Evolutionary conservation across 73 alveolate species (phyloP).

Genomic region (Chromera velia): DNA sequence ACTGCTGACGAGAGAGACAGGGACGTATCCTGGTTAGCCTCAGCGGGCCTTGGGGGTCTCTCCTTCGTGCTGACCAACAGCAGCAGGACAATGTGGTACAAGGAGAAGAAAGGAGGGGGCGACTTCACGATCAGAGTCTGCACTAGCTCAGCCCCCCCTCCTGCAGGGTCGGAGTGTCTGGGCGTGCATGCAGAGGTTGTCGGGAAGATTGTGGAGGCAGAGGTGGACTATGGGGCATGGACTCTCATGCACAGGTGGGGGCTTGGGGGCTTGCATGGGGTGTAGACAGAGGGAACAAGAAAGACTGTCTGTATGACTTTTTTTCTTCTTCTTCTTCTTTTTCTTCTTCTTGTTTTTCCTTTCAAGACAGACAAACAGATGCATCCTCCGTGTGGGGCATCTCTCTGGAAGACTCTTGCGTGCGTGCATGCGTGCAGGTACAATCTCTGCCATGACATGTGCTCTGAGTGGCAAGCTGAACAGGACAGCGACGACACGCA

Average conservation of each 20-base stretch:
- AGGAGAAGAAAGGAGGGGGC: slow-evolving; percentile 20
- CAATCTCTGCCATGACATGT: background rate
- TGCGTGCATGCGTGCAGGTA: background rate
- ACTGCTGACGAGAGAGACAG: too few species aligned
- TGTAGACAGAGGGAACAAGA: background rate
- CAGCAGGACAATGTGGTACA: slow-evolving; percentile 5
- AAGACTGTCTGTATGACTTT: too few species aligned
- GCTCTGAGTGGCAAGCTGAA: background rate
- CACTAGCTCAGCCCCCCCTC: background rate
- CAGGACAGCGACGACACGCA: background rate
- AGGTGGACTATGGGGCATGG: background rate
- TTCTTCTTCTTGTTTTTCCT: background rate
- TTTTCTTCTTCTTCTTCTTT: too few species aligned
- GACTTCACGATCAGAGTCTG: slow-evolving; percentile 21
- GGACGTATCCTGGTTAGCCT: too few species aligned
- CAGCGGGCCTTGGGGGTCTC: too few species aligned
- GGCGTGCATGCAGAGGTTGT: background rate
- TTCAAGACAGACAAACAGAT: background rate
- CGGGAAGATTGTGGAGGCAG: background rate
- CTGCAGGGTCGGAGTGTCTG: background rate
- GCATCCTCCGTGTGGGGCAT: background rate
- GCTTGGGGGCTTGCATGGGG: slow-evolving; percentile 12
- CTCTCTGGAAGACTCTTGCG: background rate
- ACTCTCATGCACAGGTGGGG: background rate
- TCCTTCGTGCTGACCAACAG: background rate